Percentiles rank a stretch among this genome's conserved stretches.
Conservation (phyloP, 768 basidiomycete genomes). For the Amylocystis lapponica region DNA sequence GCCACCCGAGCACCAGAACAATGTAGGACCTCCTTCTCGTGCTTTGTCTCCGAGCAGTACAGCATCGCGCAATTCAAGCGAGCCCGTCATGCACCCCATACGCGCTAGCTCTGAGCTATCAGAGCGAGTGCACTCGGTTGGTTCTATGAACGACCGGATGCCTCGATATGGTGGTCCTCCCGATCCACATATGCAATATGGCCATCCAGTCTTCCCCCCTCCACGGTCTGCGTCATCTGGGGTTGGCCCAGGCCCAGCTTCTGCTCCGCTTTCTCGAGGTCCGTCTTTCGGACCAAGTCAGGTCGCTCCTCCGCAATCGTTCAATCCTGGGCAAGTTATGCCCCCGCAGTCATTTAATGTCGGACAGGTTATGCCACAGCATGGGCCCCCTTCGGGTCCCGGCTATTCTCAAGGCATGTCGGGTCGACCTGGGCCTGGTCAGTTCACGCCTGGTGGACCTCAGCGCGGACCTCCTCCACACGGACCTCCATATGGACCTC, state of each 20-base stretch:
- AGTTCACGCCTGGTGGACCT: conserved; percentile 10
- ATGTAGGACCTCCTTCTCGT: too few relatives aligned
- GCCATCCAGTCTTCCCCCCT: too few relatives aligned
- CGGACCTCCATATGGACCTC: conserved; percentile 8
- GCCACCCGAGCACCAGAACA: conserved; percentile 8
- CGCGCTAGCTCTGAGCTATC: too few relatives aligned
- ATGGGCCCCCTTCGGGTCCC: neutral
- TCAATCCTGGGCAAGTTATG: conserved; percentile 24
- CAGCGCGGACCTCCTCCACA: conserved; percentile 3
- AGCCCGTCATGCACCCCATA: too few relatives aligned
- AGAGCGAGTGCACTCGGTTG: too few relatives aligned
- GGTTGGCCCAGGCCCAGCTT: neutral
- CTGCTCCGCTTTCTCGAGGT: conserved; percentile 9
- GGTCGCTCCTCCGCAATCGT: conserved; percentile 18
- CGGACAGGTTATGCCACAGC: conserved; percentile 11
- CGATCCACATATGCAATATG: too few relatives aligned
- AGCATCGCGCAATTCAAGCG: too few relatives aligned
- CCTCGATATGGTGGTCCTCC: too few relatives aligned
- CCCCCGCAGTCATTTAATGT: conserved; percentile 14
- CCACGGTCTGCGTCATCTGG: too few relatives aligned
- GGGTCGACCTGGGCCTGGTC: conserved; percentile 8
- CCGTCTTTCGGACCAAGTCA: conserved; percentile 29
- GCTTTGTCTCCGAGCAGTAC: too few relatives aligned
- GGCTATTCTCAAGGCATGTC: neutral
- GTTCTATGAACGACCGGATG: too few relatives aligned